These are phyloP conservation scores for Wickerhamomyces queroliae DNA, from an alignment of 805 yeast genomes.

Conservation along the genomic window DNA sequence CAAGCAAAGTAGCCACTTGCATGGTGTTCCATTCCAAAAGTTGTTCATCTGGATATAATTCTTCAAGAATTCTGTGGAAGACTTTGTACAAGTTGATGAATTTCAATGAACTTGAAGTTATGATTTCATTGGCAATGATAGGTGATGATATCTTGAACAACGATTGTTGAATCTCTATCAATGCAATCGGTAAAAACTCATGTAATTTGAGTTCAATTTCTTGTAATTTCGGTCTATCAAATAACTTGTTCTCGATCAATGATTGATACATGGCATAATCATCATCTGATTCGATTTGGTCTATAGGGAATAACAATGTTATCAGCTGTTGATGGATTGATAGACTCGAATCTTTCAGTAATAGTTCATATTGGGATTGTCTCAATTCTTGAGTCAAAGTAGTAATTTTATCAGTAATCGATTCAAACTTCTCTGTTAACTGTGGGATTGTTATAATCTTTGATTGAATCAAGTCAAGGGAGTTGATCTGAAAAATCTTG, in stretches of 20 bases:
- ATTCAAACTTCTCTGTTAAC: slow-evolving; percentile 28
- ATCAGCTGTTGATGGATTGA: slow-evolving; percentile 57
- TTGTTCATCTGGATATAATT: slow-evolving; percentile 27
- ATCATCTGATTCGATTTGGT: slow-evolving; percentile 43
- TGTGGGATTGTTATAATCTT: slow-evolving; percentile 43
- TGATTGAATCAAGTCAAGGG: slow-evolving; percentile 51
- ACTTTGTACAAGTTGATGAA: slow-evolving; percentile 38
- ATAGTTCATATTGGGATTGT: slow-evolving; percentile 37
- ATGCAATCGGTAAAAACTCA: slow-evolving; percentile 51
- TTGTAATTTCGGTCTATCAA: slow-evolving; percentile 37
- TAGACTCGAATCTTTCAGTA: slow-evolving; percentile 48
- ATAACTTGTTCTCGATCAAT: slow-evolving; percentile 53
- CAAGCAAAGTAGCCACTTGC: slow-evolving; percentile 67
- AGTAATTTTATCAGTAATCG: slow-evolving; percentile 26
- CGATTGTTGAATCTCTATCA: slow-evolving; percentile 53
- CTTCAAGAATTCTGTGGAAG: slow-evolving; percentile 28
- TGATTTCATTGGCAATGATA: slow-evolving; percentile 47
- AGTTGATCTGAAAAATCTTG: slow-evolving; percentile 47
- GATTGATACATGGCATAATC: slow-evolving; percentile 62
- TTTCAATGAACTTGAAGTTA: slow-evolving; percentile 40
- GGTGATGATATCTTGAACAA: slow-evolving; percentile 62
- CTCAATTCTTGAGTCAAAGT: slow-evolving; percentile 33
- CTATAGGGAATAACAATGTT: slow-evolving; percentile 66
- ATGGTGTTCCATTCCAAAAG: slow-evolving; percentile 46
- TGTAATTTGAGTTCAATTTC: slow-evolving; percentile 41